Evolutionary conservation across 805 yeast species (phyloP), one percentile per base, ranked within the genome.

Genomic region (Yarrowia sp.): DNA sequence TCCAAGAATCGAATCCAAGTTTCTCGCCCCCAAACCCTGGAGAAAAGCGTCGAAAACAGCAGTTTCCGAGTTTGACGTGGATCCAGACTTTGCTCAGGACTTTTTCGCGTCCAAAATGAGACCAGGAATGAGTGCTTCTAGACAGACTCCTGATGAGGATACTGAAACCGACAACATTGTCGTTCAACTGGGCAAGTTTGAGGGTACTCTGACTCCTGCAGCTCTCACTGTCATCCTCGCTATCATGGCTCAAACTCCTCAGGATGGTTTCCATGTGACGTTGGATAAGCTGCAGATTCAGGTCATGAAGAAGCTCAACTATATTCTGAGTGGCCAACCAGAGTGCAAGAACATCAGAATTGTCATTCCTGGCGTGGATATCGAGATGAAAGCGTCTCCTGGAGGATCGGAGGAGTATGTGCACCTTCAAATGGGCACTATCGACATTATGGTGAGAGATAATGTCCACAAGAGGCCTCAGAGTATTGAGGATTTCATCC

Each of bases 251-350:
- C 73, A 75, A 1, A 69, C 76, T 13, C 76, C 78, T 28, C 74
- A 73, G 15, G 76, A 77, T 14, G 76, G 81, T 2, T 71, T 85
- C 38, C 80, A 80, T 9, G 77, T 80, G 11, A 77, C 85, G 5
- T 76, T 92, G 69, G 97, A 92, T 73, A 73, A 73, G 15, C 74
- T 91, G 14, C 96, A 92, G 66, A 73, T 83, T 15, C 83, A 84
- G 9, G 82, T 88, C 2, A 78, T 89, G 11, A 73, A 75, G 38
- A 75, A 78, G 31, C 64, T 69, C 61, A 41, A 68, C 22, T 69
- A 60, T 8, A 72, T 76, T 22, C 70, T 81, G 50, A 65, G 69
- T 4, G 74, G 77, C 1, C 68, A 74, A 0, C 75, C 80, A 0
- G 69, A 73, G n/a, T 77, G 80, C 6, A 70, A 72, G 31, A 85